Evolutionary conservation across 768 basidiomycete species (phyloP).

Genomic region (Phylloporus scabripes): DNA sequence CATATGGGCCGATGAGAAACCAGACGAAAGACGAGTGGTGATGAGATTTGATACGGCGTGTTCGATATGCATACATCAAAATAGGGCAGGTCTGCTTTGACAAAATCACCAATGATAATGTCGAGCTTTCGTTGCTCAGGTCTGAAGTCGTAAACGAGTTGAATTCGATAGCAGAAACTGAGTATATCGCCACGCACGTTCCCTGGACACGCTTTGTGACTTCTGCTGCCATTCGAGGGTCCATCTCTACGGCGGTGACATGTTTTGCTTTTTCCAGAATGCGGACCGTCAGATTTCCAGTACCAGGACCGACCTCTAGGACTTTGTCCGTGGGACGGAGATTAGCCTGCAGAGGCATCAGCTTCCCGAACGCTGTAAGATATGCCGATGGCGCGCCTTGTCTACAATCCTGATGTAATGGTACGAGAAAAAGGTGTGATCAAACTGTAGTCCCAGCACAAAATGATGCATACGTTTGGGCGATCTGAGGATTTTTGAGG

Average conservation of each 20-base stretch:
- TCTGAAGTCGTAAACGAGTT: slow-evolving; percentile 36
- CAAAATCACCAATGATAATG: slow-evolving; percentile 94
- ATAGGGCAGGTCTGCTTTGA: slow-evolving; percentile 96
- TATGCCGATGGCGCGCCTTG: slow-evolving; percentile 35
- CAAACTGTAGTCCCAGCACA: slow-evolving; percentile 16
- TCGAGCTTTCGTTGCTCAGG: slow-evolving; percentile 95
- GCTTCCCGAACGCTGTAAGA: background rate
- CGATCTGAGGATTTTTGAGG: slow-evolving; percentile 87
- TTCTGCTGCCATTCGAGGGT: slow-evolving; percentile 98
- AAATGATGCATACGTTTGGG: slow-evolving; percentile 64
- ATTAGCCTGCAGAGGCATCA: slow-evolving; percentile 56
- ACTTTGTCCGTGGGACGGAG: slow-evolving; percentile 92
- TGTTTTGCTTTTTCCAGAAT: slow-evolving; percentile 92
- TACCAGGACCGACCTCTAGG: slow-evolving; percentile 96
- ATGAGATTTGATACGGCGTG: slow-evolving; percentile 98
- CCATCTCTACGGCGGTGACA: slow-evolving; percentile 94
- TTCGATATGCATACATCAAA: slow-evolving; percentile 99
- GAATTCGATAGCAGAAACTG: background rate
- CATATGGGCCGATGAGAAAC: slow-evolving; percentile 94
- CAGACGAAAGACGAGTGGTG: slow-evolving; percentile 93
- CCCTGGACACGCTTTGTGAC: slow-evolving; percentile 96
- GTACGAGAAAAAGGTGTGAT: slow-evolving; percentile 9
- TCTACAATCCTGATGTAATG: slow-evolving; percentile 49
- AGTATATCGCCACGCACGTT: slow-evolving; percentile 59
- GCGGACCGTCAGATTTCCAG: slow-evolving; percentile 90